phyloP scores from a whole-genome alignment of 768 basidiomycete species.

The Suillus sp. region DNA sequence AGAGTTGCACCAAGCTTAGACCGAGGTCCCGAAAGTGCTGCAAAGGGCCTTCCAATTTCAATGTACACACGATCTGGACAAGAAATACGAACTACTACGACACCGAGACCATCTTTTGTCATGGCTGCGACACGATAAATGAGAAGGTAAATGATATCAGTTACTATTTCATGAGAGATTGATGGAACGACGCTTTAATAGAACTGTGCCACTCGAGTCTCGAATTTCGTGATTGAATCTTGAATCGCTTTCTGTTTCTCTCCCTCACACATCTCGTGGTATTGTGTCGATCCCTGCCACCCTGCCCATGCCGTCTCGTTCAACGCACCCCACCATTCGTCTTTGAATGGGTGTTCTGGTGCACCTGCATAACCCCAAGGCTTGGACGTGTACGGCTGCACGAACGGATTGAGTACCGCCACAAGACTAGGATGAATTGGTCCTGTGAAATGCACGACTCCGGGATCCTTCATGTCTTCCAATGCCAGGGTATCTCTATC shows the following conservation, averaged over 20 bases:
- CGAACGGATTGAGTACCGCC: constrained; percentile 49
- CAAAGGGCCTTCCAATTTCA: neutral
- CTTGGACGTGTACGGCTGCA: constrained; percentile 56
- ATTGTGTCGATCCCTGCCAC: constrained; percentile 29
- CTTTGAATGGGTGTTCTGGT: constrained; percentile 50
- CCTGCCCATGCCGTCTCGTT: constrained; percentile 48
- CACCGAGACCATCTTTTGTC: neutral
- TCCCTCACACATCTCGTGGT: constrained; percentile 20
- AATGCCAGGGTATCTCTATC: constrained; percentile 40
- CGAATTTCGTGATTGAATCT: neutral
- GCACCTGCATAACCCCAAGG: constrained; percentile 60
- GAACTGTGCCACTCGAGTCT: constrained; percentile 2
- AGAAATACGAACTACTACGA: neutral
- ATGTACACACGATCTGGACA: neutral
- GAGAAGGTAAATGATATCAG: neutral
- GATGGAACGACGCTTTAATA: neutral
- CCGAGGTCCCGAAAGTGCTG: neutral
- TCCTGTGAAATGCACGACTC: constrained; percentile 61
- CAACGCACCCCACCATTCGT: constrained; percentile 48
- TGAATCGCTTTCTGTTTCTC: constrained; percentile 21
- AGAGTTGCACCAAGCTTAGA: neutral
- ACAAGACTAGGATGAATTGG: constrained; percentile 49
- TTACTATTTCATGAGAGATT: neutral
- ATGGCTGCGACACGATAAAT: neutral
- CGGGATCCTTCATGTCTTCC: constrained; percentile 41